Evolutionary conservation across 805 yeast species (phyloP).

Genomic region (Maudiozyma pseudohumilis): DNA sequence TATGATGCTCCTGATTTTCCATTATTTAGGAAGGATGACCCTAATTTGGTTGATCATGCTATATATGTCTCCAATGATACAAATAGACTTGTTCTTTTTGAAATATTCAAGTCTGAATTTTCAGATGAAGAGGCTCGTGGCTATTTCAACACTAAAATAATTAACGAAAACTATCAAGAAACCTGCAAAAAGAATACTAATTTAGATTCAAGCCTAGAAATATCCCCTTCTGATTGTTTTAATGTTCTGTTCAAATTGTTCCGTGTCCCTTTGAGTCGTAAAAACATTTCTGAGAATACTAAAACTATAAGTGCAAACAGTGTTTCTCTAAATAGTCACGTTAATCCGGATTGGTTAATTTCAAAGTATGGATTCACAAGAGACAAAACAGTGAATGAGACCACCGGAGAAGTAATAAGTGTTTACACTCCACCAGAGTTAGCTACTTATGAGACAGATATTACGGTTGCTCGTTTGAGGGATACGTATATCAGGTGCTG

Average conservation of each 20-base stretch:
- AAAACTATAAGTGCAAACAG: constrained; percentile 48
- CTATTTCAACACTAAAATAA: constrained; percentile 39
- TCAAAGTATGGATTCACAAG: constrained; percentile 38
- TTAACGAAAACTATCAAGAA: constrained; percentile 41
- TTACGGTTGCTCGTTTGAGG: constrained; percentile 25
- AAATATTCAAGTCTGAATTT: constrained; percentile 45
- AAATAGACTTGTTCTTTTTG: constrained; percentile 41
- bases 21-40: constrained; percentile 18
- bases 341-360: constrained; percentile 45
- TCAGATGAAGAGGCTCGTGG: constrained; percentile 33
- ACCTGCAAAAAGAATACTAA: constrained; percentile 24
- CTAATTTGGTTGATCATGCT: constrained; percentile 36
- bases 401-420: constrained; percentile 11
- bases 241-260: constrained; percentile 52
- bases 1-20: constrained; percentile 25
- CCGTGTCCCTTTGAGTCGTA: constrained; percentile 49
- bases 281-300: constrained; percentile 34
- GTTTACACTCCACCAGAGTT: constrained; percentile 43
- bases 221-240: constrained; percentile 50
- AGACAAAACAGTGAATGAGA: constrained; percentile 21
- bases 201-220: constrained; percentile 27
- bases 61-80: constrained; percentile 38
- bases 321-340: constrained; percentile 43
- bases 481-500: constrained; percentile 48
- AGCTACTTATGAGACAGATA: constrained; percentile 24